phyloP scores from a whole-genome alignment of 331 rosid species.

The Malus hybrid region DNA sequence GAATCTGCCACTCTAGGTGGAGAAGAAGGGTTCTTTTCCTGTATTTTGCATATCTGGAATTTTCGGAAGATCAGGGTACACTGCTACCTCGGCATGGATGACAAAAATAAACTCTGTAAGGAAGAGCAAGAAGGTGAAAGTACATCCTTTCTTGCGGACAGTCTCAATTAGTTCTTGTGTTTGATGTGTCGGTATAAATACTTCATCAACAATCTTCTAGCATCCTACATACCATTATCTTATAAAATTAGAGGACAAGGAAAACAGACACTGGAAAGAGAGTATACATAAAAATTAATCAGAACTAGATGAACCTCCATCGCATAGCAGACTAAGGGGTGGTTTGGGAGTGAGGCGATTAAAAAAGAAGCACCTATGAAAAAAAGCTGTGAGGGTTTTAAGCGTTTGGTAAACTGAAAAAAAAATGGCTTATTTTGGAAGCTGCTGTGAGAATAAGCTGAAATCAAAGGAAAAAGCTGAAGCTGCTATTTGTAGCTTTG shows the following conservation, averaged over 20 bases:
- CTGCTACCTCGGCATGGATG: constrained; percentile 52
- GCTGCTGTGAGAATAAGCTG: too few species aligned
- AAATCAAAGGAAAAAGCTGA: too few species aligned
- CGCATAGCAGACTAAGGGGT: not conserved
- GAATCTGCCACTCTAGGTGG: not conserved
- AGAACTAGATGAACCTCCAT: not conserved
- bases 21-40: not conserved
- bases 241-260: not conserved
- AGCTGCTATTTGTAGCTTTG: too few species aligned
- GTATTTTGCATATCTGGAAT: not conserved
- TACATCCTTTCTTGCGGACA: constrained; percentile 40
- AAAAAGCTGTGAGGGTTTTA: too few species aligned
- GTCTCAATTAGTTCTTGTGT: constrained; percentile 41
- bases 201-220: constrained; percentile 71
- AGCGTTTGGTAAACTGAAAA: too few species aligned
- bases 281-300: not conserved
- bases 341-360: too few species aligned
- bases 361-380: too few species aligned
- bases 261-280: not conserved
- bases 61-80: constrained; percentile 1
- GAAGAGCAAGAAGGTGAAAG: constrained; percentile 65
- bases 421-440: too few species aligned
- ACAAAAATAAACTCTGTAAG: constrained; percentile 49
- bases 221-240: constrained; percentile 42
- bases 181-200: constrained; percentile 66